phyloP scores from a whole-genome alignment of 352 stramenopile genomes.

The Phytophthora niederhauseri region DNA sequence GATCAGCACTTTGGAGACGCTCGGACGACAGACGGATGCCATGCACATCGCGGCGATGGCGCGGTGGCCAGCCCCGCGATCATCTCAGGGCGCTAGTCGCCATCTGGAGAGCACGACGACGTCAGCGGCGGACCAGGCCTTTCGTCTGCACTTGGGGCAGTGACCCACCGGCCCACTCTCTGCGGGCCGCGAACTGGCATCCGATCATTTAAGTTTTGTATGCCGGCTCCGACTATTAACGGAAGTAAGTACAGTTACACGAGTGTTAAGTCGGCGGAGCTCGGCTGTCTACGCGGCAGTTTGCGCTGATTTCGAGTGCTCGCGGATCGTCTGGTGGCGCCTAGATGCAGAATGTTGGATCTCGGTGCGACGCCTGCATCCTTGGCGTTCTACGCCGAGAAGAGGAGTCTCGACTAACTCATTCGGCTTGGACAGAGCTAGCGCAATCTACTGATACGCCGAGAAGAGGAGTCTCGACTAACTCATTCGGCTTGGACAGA shows the following conservation, averaged over 20 bases:
- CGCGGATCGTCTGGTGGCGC: neutral
- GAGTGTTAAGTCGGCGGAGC: neutral
- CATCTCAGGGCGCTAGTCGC: constrained; percentile 31
- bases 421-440: neutral
- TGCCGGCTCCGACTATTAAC: constrained; percentile 4
- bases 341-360: no score
- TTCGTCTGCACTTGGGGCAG: constrained; percentile 2
- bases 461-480: neutral
- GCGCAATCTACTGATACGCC: neutral
- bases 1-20: constrained; percentile 16
- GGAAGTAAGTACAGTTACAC: neutral
- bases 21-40: constrained; percentile 31
- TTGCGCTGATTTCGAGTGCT: neutral
- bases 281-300: neutral
- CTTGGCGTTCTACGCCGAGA: neutral
- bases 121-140: constrained; percentile 8
- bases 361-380: no score
- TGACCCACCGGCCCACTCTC: constrained; percentile 14
- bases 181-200: neutral
- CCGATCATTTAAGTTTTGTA: constrained; percentile 24
- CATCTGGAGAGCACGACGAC: constrained; percentile 16
- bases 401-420: neutral
- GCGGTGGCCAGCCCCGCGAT: neutral
- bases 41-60: constrained; percentile 31
- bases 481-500: neutral